Evolutionary conservation across 208 protist genomes (phyloP), one percentile per base, ranked within the genome.

Genomic region (Angomonas desouzai): DNA sequence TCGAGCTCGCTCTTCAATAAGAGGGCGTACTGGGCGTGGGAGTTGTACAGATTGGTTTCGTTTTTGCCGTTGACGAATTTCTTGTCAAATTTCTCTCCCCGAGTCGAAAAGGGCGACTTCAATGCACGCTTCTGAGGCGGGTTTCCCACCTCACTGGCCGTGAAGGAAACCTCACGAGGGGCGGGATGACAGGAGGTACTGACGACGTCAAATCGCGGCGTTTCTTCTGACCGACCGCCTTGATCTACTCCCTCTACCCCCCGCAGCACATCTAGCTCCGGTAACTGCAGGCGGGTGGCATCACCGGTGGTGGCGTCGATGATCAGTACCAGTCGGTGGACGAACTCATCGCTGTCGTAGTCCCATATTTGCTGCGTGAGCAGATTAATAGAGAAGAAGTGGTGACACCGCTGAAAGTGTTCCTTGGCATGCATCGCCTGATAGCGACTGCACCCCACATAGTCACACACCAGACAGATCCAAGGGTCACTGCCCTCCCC

Each of bases 281-380:
- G 84, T 30, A 85, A 87, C 72, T 91, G 79, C 63, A 95, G 69
- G 2, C 89, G 76, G 3, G 78, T 79, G 29, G 80, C 74, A 34
- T 64, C 70, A 28, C 89, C 89, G 6, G 83, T 82, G 48, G 65
- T 64, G 23, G 51, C 67, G 61, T 93, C 84, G n/a, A 90, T 55
- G 18, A 77, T 16, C 18, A 95, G 71, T 47, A 96, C 63, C 29
- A 92, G 59, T 23, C 85, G 84, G 63, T 97, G 92, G 58, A 94
- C 87, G 72, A 96, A 97, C 40, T 62, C 76, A 53, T 97, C 92
- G 18, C 85, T 80, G 36, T 89, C 79, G 64, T 97, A 97, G 72
- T 97, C 92, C 91, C 92, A 97, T 23, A 97, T 87, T 64, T 96
- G 86, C 72, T 96, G 92, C 16, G 89, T 96, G 2, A 86, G 72